Evolutionary conservation across 1,139 yeast species (phyloP).

Genomic region (Yamadazyma taylorii): DNA sequence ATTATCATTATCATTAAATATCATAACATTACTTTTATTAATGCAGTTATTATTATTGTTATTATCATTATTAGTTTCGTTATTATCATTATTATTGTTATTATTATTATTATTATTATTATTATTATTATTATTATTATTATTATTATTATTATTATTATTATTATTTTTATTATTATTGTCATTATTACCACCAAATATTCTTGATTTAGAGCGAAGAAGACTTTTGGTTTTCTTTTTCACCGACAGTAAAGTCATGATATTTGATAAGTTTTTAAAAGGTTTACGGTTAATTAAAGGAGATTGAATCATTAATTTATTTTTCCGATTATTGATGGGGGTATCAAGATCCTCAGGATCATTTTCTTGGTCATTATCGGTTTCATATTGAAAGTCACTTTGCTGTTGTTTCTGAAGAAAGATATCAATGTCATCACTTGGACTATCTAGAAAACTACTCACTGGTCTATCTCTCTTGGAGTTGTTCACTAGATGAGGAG

Average conservation of each 20-base stretch:
- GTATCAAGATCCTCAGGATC: slow-evolving; percentile 10
- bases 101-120: too few species aligned
- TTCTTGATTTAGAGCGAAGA: too few species aligned
- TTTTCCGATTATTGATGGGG: slow-evolving; percentile 12
- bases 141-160: too few species aligned
- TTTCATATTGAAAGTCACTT: slow-evolving; percentile 2
- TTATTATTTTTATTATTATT: too few species aligned
- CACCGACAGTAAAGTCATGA: slow-evolving; percentile 12
- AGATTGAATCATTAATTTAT: slow-evolving; percentile 7
- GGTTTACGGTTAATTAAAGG: slow-evolving; percentile 22
- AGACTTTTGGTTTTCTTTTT: slow-evolving; percentile 18
- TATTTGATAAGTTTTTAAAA: slow-evolving; percentile 24
- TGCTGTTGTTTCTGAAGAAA: slow-evolving; percentile 13
- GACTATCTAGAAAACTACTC: slow-evolving; percentile 34
- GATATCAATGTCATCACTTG: slow-evolving; percentile 19
- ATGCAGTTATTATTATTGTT: too few species aligned
- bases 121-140: too few species aligned
- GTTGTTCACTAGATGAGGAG: slow-evolving; percentile 9
- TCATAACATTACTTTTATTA: slow-evolving; percentile 13
- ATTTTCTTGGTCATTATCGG: slow-evolving; percentile 3
- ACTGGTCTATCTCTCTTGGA: slow-evolving; percentile 27
- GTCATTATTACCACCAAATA: too few species aligned
- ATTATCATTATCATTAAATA: background rate
- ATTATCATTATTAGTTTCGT: too few species aligned
- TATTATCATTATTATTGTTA: too few species aligned